Evolutionary conservation across 768 basidiomycete species (phyloP).

Genomic region (Tricholoma hemisulphureum): DNA sequence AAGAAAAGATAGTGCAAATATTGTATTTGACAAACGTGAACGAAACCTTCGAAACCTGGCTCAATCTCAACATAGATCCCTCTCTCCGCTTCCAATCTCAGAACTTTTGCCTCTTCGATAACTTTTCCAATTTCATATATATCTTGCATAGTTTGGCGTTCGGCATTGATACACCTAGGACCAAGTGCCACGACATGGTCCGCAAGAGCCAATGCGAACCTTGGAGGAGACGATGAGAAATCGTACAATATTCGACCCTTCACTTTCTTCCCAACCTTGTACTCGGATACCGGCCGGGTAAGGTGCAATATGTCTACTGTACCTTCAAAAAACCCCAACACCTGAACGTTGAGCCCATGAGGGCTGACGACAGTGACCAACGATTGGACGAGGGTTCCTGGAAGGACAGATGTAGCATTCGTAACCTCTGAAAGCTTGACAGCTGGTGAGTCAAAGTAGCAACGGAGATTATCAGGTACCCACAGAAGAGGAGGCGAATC

Average conservation of each 20-base stretch:
- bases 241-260: conserved; percentile 85
- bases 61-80: conserved; percentile 73
- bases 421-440: conserved; percentile 72
- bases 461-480: conserved; percentile 21
- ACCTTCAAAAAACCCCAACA: conserved; percentile 90
- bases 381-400: conserved; percentile 79
- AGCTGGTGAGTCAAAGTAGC: conserved; percentile 5
- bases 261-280: conserved; percentile 71
- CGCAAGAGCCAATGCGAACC: conserved; percentile 76
- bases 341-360: conserved; percentile 80
- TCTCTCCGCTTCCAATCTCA: conserved; percentile 74
- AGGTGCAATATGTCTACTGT: conserved; percentile 85
- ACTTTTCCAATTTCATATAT: conserved; percentile 73
- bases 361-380: conserved; percentile 75
- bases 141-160: conserved; percentile 40
- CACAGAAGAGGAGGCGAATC: conserved; percentile 56
- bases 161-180: conserved; percentile 32
- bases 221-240: conserved; percentile 70
- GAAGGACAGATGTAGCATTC: conserved; percentile 78
- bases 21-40: conserved; percentile 62
- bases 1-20: conserved; percentile 4
- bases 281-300: conserved; percentile 39
- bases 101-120: conserved; percentile 71
- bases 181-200: conserved; percentile 67
- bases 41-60: conserved; percentile 70